Evolutionary conservation across 192 early-diverging fungal species (phyloP).

Genomic region (Cetraspora pellucida): DNA sequence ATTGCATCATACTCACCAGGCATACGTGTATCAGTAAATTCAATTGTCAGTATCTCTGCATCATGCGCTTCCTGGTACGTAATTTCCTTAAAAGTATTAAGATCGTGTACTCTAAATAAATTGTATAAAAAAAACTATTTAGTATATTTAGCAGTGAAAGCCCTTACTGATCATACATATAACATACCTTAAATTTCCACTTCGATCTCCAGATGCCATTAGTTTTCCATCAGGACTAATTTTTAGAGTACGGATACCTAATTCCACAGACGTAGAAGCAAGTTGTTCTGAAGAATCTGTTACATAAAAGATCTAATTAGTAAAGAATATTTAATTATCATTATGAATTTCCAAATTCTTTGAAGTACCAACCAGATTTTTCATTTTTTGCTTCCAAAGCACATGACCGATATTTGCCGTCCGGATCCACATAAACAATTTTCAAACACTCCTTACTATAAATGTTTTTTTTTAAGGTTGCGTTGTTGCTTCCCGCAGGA

Average conservation of each 20-base stretch:
- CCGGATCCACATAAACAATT: conserved; percentile 43
- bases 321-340: neutral
- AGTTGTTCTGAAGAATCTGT: conserved; percentile 42
- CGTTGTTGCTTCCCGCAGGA: neutral
- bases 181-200: conserved; percentile 65
- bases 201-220: conserved; percentile 73
- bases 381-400: conserved; percentile 29
- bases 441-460: conserved; percentile 36
- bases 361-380: neutral
- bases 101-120: conserved; percentile 57
- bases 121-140: neutral
- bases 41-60: conserved; percentile 75
- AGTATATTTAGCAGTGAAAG: neutral
- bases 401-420: conserved; percentile 36
- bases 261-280: conserved; percentile 47
- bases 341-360: neutral
- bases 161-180: neutral
- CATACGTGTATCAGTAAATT: conserved; percentile 55
- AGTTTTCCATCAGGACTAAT: conserved; percentile 65
- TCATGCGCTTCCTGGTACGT: conserved; percentile 76
- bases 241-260: conserved; percentile 67
- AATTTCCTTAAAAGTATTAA: conserved; percentile 61
- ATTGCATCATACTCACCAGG: conserved; percentile 25
- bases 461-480: neutral
- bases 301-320: neutral